Evolutionary conservation across 2,329 filamentous ascomycete genomes (phyloP), one percentile per base, ranked within the genome.

Genomic region (Chrysosporium queenslandicum): DNA sequence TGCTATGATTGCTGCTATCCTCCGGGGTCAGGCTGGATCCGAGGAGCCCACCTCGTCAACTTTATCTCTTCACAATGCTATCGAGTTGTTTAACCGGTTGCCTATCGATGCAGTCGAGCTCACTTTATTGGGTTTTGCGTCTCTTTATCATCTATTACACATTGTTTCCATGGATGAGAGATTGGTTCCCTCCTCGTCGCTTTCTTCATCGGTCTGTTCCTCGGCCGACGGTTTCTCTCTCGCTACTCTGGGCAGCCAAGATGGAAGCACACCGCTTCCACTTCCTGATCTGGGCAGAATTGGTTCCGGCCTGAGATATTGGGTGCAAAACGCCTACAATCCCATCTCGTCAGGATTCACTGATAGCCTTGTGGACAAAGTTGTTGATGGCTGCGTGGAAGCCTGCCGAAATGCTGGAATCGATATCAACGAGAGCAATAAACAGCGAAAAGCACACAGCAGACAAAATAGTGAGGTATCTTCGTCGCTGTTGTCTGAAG

Each of bases 1-100:
- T 40, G 78, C 79, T 9, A 81, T 81, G 66, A 77, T 80, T 53
- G 73, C 78, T 1, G 71, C 74, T 2, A 72, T 81, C 8, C 64
- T 75, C 41, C 69, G 71, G 3, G 65, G 64, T 4, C 62, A 71
- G 61, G 55, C 63, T 6, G 61, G 59, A 2, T 64, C 56, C 9
- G 64, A 66, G 32, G 60, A 56, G 0, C 62, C 64, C 21, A 55
- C 69, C 1, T 68, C 68, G 0, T 58, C 65, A 8, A 64, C 63
- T 1, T 65, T 71, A 43, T 71, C 67, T 1, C 61, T 68, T 25
- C 62, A 68, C n/a, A 70, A 66, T 49, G 70, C 69, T 11, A 65
- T 68, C 30, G 60, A 61, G n/a, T 67, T 68, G 64, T 71, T 72
- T 55, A 71, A 69, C 50, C 60, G 66, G 46, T 57, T 72, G 16